Conservation (phyloP, 371 early-diverging fungal species). For the Spiromyces aspiralis region DNA sequence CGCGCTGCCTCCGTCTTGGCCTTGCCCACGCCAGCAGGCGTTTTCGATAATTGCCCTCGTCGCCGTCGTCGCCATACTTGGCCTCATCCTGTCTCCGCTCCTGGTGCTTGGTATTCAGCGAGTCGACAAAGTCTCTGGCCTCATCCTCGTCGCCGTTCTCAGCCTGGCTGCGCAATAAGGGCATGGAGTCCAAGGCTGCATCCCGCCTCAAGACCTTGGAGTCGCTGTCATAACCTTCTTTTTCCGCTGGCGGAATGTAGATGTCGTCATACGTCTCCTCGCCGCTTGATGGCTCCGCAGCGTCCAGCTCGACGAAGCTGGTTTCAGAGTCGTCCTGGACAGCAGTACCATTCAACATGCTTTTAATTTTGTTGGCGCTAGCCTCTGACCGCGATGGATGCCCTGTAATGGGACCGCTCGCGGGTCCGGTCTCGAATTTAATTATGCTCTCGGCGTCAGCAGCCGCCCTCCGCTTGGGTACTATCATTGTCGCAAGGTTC, state of each 20-base stretch:
- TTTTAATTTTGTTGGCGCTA: slow-evolving; percentile 3
- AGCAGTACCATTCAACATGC: slow-evolving; percentile 8
- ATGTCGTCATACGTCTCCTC: slow-evolving; percentile 34
- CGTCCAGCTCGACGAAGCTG: slow-evolving; percentile 31
- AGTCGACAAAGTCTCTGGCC: background rate
- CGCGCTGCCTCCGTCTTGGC: slow-evolving; percentile 31
- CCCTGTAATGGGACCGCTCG: no score
- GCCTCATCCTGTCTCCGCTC: slow-evolving; percentile 6
- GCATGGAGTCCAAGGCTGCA: no score
- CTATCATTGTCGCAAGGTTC: no score
- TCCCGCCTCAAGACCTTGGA: no score
- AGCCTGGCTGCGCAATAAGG: no score
- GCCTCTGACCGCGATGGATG: slow-evolving; percentile 7
- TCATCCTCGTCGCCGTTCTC: slow-evolving; percentile 15
- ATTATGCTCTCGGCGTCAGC: slow-evolving; percentile 33
- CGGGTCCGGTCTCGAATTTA: no score
- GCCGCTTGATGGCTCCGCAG: slow-evolving; percentile 57
- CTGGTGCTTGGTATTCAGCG: slow-evolving; percentile 1
- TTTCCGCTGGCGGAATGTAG: no score
- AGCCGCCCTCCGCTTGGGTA: slow-evolving; percentile 14
- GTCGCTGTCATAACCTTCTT: no score
- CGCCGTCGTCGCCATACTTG: slow-evolving; percentile 40
- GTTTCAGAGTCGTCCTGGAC: slow-evolving; percentile 9
- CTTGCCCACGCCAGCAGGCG: slow-evolving; percentile 39
- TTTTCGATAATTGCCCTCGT: slow-evolving; percentile 35